Evolutionary conservation across 371 early-diverging fungal genomes (phyloP), one percentile per base, ranked within the genome.

Genomic region (Capillidium rhysosporum): DNA sequence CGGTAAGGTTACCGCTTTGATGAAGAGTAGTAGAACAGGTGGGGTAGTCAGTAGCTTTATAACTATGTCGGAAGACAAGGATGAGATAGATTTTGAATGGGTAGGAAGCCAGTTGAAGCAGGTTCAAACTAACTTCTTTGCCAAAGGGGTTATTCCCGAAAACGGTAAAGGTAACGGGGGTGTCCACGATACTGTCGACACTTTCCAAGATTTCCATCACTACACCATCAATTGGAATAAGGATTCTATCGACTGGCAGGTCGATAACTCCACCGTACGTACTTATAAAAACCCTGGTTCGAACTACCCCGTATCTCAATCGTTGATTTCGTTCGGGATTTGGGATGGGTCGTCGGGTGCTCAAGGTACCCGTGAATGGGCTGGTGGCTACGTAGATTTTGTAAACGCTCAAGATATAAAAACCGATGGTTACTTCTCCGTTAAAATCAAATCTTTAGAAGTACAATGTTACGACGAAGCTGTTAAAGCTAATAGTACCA

Each of bases 301-400:
- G 9, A 8, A 38, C 9, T 49, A 16, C 38, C 49, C 49, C 21
- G 14, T 16, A 14, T 10, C 29, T 7, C 29, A 20, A 10, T 29
- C 74, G 16, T 61, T 63, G 46, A 65, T 82, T 52, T 69, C 72
- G 53, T 71, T 73, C 65, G 75, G 77, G 21, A 69, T 80, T 49
- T 82, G 82, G 82, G 80, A 82, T 59, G 82, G 79, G 39, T 76
- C 79, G 40, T 66, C 65, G 31, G 72, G 71, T 20, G 63, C 65
- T 39, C 45, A 69, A 51, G 79, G 81, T 48, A 79, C 80, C 7
- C 59, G 71, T 16, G 61, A 67, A 14, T 82, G 80, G 81, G 80
- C 81, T 12, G 81, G 81, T 46, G 68, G 72, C 9, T 68, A 70
- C 34, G 71, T 74, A 40, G 66, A 76, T 46, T 82, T 43, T 23